Percentiles rank a stretch among this genome's conserved stretches.
Conservation (phyloP, 768 basidiomycete genomes). For the Stropharia rugosoannulata region DNA sequence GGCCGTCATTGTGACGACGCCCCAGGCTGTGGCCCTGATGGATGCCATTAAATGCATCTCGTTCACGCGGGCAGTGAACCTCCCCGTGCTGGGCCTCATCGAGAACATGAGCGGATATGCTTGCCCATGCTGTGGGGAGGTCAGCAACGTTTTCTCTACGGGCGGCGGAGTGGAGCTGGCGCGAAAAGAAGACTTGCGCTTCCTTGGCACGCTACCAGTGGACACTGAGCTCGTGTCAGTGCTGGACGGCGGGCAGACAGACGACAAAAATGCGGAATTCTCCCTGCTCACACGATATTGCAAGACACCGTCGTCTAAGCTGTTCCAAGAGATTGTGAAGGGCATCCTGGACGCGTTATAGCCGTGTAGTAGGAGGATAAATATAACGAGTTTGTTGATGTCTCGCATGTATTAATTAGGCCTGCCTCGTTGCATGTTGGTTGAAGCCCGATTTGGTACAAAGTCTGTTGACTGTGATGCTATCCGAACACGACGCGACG, state of each 20-base stretch:
- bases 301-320: conserved; percentile 63
- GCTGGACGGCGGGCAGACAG: conserved; percentile 63
- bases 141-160: conserved; percentile 92
- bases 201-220: conserved; percentile 89
- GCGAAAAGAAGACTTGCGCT: conserved; percentile 63
- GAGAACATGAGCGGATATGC: conserved; percentile 99
- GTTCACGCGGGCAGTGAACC: conserved; percentile 83
- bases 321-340: conserved; percentile 61
- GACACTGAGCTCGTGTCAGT: conserved; percentile 89
- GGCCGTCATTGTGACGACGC: conserved; percentile 93
- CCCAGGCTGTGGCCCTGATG: conserved; percentile 93
- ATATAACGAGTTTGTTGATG: not conserved
- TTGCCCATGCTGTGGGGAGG: conserved; percentile 95
- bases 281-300: conserved; percentile 60
- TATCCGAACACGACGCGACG: conserved; percentile 28
- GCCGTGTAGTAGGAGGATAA: conserved; percentile 8
- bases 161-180: conserved; percentile 94
- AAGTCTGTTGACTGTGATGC: conserved; percentile 20
- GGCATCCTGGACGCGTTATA: conserved; percentile 19
- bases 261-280: conserved; percentile 34
- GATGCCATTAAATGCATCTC: conserved; percentile 97
- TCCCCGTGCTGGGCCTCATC: conserved; percentile 88
- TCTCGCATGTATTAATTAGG: conserved; percentile 8
- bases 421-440: conserved; percentile 35
- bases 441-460: conserved; percentile 30